Conservation (phyloP, 164 flowering plant genomes). For the Brasenia schreberi region DNA sequence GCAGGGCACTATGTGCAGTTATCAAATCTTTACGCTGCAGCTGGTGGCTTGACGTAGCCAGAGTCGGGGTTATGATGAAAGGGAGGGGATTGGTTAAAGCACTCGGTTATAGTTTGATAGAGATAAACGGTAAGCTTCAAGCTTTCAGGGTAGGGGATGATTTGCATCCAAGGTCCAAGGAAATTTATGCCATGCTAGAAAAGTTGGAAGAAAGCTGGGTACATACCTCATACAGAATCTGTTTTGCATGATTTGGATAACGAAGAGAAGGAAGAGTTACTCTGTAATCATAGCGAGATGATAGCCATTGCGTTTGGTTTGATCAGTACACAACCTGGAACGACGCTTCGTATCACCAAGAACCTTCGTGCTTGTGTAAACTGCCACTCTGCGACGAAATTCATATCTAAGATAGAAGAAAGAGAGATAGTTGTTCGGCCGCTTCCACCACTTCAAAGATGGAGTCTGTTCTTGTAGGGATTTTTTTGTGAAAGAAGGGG, state of each 20-base stretch:
- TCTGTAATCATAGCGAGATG: slow-evolving; percentile 72
- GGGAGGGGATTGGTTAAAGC: slow-evolving; percentile 19
- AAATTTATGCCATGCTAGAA: slow-evolving; percentile 15
- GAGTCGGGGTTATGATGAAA: slow-evolving; percentile 16
- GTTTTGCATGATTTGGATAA: slow-evolving; percentile 66
- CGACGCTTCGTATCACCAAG: slow-evolving; percentile 50
- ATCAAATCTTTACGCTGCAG: slow-evolving; percentile 27
- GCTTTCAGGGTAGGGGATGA: slow-evolving; percentile 24
- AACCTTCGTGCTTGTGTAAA: slow-evolving; percentile 67
- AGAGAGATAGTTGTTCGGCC: slow-evolving; percentile 56
- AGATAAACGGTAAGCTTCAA: slow-evolving; percentile 20
- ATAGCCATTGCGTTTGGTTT: slow-evolving; percentile 74
- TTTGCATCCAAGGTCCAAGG: slow-evolving; percentile 22
- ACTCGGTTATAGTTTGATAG: slow-evolving; percentile 21
- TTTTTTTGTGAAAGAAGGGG: slow-evolving; percentile 40
- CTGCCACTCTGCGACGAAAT: slow-evolving; percentile 56
- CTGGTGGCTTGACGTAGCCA: slow-evolving; percentile 19
- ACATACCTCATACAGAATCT: slow-evolving; percentile 42
- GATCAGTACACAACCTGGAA: slow-evolving; percentile 52
- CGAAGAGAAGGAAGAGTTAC: slow-evolving; percentile 59
- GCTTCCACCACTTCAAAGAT: slow-evolving; percentile 66
- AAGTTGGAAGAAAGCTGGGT: slow-evolving; percentile 42
- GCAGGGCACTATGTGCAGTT: slow-evolving; percentile 28
- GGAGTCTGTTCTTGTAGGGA: slow-evolving; percentile 72
- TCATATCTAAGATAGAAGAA: slow-evolving; percentile 37